These are phyloP conservation scores for Cutaneotrichosporon arboriforme DNA, from an alignment of 1,284 basidiomycete genomes.

Conservation along the genomic window DNA sequence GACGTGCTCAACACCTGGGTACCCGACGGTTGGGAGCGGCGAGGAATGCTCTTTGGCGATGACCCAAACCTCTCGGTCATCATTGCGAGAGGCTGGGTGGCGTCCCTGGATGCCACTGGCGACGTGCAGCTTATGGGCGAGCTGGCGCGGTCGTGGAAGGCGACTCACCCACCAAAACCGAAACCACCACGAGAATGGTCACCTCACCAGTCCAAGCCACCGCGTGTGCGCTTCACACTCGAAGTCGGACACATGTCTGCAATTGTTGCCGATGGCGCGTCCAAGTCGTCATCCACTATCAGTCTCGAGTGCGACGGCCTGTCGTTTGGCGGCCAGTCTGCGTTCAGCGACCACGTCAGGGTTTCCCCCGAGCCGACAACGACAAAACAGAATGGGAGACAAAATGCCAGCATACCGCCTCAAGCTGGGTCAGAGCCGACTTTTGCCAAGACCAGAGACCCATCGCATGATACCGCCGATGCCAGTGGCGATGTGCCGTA, in stretches of 20 bases:
- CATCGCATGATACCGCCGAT: background rate
- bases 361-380: background rate
- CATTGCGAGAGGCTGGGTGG: conserved; percentile 25
- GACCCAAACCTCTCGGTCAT: conserved; percentile 40
- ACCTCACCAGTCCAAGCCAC: conserved; percentile 8
- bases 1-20: conserved; percentile 39
- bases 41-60: conserved; percentile 34
- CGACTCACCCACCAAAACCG: conserved; percentile 9
- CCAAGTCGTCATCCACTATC: conserved; percentile 30
- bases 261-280: conserved; percentile 29
- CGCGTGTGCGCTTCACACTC: conserved; percentile 31
- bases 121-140: conserved; percentile 37
- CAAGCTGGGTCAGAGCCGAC: too few relatives aligned
- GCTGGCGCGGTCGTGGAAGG: conserved; percentile 23
- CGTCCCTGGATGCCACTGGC: conserved; percentile 31
- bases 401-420: too few relatives aligned
- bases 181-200: background rate
- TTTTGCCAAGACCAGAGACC: background rate
- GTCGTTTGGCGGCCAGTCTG: conserved; percentile 1
- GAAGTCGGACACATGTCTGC: conserved; percentile 33
- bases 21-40: conserved; percentile 32
- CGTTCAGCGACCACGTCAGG: background rate
- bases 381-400: too few relatives aligned
- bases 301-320: conserved; percentile 32
- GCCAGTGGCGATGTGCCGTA: too few relatives aligned